These are phyloP conservation scores for Psilocybe tampanensis DNA, from an alignment of 768 basidiomycete species.

Conservation along the genomic window DNA sequence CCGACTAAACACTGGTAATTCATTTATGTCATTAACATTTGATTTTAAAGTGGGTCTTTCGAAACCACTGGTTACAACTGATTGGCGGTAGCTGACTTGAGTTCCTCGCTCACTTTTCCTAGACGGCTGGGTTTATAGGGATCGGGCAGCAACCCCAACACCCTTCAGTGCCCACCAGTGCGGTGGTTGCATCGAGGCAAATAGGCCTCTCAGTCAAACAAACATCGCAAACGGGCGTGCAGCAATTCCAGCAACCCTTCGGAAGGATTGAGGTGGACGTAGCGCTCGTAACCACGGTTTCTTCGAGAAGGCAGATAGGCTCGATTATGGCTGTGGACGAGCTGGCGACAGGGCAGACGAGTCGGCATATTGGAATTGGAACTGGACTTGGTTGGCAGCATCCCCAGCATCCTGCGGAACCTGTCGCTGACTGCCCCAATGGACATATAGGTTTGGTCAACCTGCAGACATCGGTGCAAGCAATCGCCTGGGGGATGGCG, in stretches of 20 bases:
- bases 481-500: not conserved
- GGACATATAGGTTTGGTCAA: slow-evolving; percentile 6
- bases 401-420: slow-evolving; percentile 15
- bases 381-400: slow-evolving; percentile 9
- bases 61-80: no score
- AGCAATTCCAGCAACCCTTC: slow-evolving; percentile 11
- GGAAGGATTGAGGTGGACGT: not conserved
- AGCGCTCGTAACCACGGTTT: slow-evolving; percentile 1
- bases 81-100: no score
- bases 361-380: slow-evolving; percentile 1
- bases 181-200: not conserved
- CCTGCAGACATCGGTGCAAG: slow-evolving; percentile 9
- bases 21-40: not conserved
- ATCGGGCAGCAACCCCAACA: slow-evolving; percentile 13
- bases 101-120: not conserved
- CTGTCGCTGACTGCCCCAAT: slow-evolving; percentile 7
- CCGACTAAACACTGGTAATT: slow-evolving; percentile 1
- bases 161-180: slow-evolving; percentile 1
- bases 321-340: not conserved
- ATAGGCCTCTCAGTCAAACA: slow-evolving; percentile 4
- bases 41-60: not conserved
- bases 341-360: not conserved
- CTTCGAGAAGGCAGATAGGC: slow-evolving; percentile 4
- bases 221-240: slow-evolving; percentile 5
- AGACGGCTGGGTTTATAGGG: not conserved